Conservation (phyloP, 176 grass and related monocot genomes). For the Tillandsia leiboldiana region DNA sequence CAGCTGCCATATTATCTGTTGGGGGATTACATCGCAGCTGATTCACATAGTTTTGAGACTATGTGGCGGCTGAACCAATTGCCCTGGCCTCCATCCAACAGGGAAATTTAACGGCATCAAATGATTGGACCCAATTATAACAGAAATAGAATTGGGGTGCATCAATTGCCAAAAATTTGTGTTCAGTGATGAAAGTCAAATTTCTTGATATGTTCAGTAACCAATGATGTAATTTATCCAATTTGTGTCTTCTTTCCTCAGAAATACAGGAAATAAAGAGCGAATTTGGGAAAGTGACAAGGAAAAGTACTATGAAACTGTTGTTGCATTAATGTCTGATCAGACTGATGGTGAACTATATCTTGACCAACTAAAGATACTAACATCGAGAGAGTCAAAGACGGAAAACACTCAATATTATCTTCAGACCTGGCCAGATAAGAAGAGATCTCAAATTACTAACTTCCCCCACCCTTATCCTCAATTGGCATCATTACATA, state of each 20-base stretch:
- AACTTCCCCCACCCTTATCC: conserved; percentile 96
- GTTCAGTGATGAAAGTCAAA: too few species aligned
- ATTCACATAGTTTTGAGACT: too few species aligned
- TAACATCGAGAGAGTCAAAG: conserved; percentile 96
- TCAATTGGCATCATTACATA: conserved; percentile 74
- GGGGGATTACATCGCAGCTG: too few species aligned
- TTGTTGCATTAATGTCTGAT: conserved; percentile 88
- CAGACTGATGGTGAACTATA: conserved; percentile 58
- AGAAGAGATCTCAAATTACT: conserved; percentile 89
- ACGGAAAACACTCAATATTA: conserved; percentile 97
- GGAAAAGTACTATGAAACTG: conserved; percentile 88
- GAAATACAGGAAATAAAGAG: conserved; percentile 92
- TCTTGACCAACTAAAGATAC: conserved; percentile 80
- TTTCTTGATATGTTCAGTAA: too few species aligned
- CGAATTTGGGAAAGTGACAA: conserved; percentile 97
- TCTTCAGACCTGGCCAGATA: conserved; percentile 83
- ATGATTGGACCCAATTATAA: too few species aligned
- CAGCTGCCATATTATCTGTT: too few species aligned
- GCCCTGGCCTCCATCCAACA: too few species aligned
- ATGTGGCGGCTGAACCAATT: too few species aligned
- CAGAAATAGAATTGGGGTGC: too few species aligned
- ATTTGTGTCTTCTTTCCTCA: conserved; percentile 33
- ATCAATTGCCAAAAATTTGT: too few species aligned
- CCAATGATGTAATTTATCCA: too few species aligned
- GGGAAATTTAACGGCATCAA: too few species aligned